A percentile compares a stretch with the other conserved stretches of the same genome.
Conservation (phyloP, 2,329 filamentous ascomycete genomes). For the Acrocalymma vagum region DNA sequence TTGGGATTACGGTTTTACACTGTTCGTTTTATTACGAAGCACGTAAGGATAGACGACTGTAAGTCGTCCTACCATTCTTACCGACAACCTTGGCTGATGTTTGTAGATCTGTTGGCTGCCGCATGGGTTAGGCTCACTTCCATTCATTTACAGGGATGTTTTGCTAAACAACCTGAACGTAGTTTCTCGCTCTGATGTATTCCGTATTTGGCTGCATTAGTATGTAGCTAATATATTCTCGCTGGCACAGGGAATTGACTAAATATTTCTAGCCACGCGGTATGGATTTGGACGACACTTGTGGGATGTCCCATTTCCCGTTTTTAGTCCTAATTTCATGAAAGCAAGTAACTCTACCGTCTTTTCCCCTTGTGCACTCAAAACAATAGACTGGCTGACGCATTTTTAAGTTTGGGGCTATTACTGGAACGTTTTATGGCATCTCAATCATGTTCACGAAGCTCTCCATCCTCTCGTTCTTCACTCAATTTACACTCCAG, state of each 20-base stretch:
- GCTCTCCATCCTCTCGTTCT: constrained; percentile 6
- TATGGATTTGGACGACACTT: constrained; percentile 7
- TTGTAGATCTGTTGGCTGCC: constrained; percentile 4
- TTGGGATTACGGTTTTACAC: constrained; percentile 6
- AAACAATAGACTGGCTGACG: constrained; percentile 4
- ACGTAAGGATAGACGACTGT: constrained; percentile 8
- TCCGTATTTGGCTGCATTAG: constrained; percentile 3
- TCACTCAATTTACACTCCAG: constrained; percentile 3
- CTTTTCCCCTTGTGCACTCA: constrained; percentile 2
- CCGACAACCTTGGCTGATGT: constrained; percentile 2
- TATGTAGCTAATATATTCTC: constrained; percentile 4
- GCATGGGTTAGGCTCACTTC: constrained; percentile 7
- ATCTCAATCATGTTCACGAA: constrained; percentile 7
- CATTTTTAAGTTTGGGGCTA: constrained; percentile 7
- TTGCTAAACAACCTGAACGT: constrained; percentile 6
- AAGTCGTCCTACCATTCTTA: constrained; percentile 6
- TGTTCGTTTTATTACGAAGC: constrained; percentile 2
- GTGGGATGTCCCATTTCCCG: constrained; percentile 3
- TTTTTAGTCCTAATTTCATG: constrained; percentile 7
- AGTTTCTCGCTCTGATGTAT: constrained; percentile 7
- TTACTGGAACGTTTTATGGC: constrained; percentile 3
- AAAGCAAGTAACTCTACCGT: constrained; percentile 3
- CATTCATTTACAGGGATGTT: no score
- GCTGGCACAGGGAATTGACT: constrained; percentile 5
- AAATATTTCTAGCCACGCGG: constrained; percentile 6